phyloP scores from a whole-genome alignment of 352 stramenopile genomes.

The Phytophthora hibernalis region DNA sequence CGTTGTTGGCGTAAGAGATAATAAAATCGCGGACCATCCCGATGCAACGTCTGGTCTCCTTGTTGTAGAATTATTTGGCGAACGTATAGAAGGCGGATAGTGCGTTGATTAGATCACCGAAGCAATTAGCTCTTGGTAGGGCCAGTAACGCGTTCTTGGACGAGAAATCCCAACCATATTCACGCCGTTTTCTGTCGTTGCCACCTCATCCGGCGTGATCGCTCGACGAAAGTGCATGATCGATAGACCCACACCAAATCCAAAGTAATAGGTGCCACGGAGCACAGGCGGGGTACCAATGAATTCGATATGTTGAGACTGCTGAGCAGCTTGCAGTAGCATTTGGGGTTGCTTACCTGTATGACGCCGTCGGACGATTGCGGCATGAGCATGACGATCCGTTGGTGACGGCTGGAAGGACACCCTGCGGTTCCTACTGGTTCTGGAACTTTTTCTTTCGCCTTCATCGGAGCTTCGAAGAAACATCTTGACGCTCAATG shows the following conservation, averaged over 20 bases:
- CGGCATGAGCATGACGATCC: not conserved
- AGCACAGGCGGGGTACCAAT: slow-evolving; percentile 9
- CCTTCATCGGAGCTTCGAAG: not conserved
- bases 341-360: slow-evolving; percentile 19
- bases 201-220: slow-evolving; percentile 1
- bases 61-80: slow-evolving; percentile 25
- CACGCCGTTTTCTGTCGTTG: not conserved
- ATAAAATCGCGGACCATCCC: slow-evolving; percentile 2
- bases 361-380: slow-evolving; percentile 3
- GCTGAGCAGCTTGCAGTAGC: slow-evolving; percentile 15
- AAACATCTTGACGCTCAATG: not conserved
- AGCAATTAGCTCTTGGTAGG: not conserved
- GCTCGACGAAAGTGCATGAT: slow-evolving; percentile 22
- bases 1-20: slow-evolving; percentile 1
- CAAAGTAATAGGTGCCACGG: slow-evolving; percentile 8
- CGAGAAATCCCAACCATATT: slow-evolving; percentile 21
- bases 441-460: not conserved
- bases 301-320: slow-evolving; percentile 19
- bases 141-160: slow-evolving; percentile 1
- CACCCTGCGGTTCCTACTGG: not conserved
- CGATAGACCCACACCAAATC: slow-evolving; percentile 14
- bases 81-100: slow-evolving; percentile 19
- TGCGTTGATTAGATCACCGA: slow-evolving; percentile 2
- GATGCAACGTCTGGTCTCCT: too few species aligned
- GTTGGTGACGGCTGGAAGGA: slow-evolving; percentile 11